Percentiles rank a stretch among this genome's conserved stretches.
phyloP scores from a whole-genome alignment of 371 early-diverging fungal genomes.

The Umbelopsis sp. region DNA sequence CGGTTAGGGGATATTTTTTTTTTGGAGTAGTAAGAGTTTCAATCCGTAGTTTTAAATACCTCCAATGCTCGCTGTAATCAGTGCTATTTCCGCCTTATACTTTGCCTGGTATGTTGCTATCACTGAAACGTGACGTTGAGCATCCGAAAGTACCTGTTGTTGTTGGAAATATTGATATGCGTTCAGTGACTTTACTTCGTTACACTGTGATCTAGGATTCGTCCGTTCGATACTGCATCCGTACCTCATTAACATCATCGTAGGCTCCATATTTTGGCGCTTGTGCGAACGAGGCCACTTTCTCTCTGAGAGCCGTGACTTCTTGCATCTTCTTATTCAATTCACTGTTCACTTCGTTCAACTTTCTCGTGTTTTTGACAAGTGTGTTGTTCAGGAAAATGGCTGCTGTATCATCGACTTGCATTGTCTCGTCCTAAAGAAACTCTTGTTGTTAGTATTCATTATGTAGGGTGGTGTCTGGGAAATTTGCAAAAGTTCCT shows the following conservation, averaged over 20 bases:
- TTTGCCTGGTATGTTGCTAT: slow-evolving; percentile 55
- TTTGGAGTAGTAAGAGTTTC: not conserved
- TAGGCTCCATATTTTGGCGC: slow-evolving; percentile 35
- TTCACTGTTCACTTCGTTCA: slow-evolving; percentile 51
- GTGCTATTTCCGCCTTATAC: slow-evolving; percentile 58
- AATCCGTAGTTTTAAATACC: slow-evolving; percentile 30
- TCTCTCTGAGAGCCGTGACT: slow-evolving; percentile 27
- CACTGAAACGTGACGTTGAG: slow-evolving; percentile 50
- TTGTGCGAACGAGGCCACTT: slow-evolving; percentile 24
- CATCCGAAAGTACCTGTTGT: slow-evolving; percentile 50
- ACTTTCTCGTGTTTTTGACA: slow-evolving; percentile 54
- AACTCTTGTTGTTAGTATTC: not conserved
- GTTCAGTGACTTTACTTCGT: no score
- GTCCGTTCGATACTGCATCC: not conserved
- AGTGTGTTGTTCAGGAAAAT: slow-evolving; percentile 69
- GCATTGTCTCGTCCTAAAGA: slow-evolving; percentile 53
- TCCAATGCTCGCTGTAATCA: slow-evolving; percentile 64
- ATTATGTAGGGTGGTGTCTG: not conserved
- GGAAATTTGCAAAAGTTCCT: not conserved
- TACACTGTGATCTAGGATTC: not conserved
- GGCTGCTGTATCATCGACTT: slow-evolving; percentile 54
- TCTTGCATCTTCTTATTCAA: slow-evolving; percentile 40
- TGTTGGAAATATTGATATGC: not conserved
- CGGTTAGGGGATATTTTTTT: not conserved
- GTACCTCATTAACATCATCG: slow-evolving; percentile 41